Conservation (phyloP, 495 filamentous ascomycete species). For the Daldinia bambusicola region DNA sequence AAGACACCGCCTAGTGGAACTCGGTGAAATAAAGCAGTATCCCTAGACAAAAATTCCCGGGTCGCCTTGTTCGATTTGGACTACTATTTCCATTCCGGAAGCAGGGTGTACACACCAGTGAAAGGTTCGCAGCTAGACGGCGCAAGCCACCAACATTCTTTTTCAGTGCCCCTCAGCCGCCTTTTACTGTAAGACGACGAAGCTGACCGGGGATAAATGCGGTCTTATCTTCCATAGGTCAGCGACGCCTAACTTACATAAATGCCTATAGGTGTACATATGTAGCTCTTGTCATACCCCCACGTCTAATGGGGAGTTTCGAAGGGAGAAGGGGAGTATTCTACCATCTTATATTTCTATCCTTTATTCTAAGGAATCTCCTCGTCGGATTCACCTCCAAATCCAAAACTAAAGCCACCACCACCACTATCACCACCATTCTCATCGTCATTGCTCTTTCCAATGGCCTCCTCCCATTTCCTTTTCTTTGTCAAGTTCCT, state of each 20-base stretch:
- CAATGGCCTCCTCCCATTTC: slow-evolving; percentile 85
- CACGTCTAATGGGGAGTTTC: slow-evolving; percentile 13
- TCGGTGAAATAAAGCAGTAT: slow-evolving; percentile 11
- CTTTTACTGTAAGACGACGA: slow-evolving; percentile 15
- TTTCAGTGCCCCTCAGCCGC: slow-evolving; percentile 28
- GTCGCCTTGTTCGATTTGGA: slow-evolving; percentile 11
- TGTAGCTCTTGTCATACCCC: slow-evolving; percentile 24
- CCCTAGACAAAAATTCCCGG: not conserved
- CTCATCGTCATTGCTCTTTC: slow-evolving; percentile 55
- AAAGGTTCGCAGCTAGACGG: not conserved
- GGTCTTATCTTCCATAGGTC: slow-evolving; percentile 18
- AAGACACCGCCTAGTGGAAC: slow-evolving; percentile 11
- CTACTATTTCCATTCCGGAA: slow-evolving; percentile 21
- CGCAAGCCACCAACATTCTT: slow-evolving; percentile 35
- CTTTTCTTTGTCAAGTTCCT: slow-evolving; percentile 73
- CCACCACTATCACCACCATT: slow-evolving; percentile 57
- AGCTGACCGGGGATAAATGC: slow-evolving; percentile 25
- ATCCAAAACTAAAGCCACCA: slow-evolving; percentile 82
- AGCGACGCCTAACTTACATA: slow-evolving; percentile 4
- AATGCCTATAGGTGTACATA: not conserved
- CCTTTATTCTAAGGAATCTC: slow-evolving; percentile 50
- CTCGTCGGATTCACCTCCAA: slow-evolving; percentile 66
- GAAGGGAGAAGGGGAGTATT: not conserved
- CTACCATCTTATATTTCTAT: slow-evolving; percentile 12
- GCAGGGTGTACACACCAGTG: slow-evolving; percentile 20